Evolutionary conservation across 257 asterid species (phyloP).

Genomic region (Solanum bukasovii): DNA sequence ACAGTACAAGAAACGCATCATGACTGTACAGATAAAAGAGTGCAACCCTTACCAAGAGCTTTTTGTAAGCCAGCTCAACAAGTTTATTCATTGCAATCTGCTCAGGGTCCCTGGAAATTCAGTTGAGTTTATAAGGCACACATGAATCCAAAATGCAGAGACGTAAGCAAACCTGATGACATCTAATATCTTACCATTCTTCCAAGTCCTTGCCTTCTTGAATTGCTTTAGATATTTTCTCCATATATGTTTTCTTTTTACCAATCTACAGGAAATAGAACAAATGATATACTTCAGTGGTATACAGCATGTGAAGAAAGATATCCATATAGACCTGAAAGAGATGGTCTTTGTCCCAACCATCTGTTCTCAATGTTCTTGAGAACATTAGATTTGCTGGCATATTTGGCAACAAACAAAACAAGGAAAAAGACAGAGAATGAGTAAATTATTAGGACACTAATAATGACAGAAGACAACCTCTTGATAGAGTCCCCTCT

Average conservation of each 20-base stretch:
- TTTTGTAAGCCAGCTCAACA: constrained; percentile 71
- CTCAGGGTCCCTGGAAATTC: constrained; percentile 69
- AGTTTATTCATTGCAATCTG: constrained; percentile 73
- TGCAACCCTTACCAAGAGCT: constrained; percentile 52
- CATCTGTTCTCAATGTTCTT: neutral
- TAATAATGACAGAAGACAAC: constrained; percentile 21
- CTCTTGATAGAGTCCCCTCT: constrained; percentile 56
- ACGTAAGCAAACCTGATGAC: neutral
- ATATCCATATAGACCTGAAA: neutral
- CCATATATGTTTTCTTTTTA: constrained; percentile 55
- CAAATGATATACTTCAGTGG: neutral
- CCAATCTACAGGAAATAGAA: constrained; percentile 35
- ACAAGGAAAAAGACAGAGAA: neutral
- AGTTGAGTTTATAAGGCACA: neutral
- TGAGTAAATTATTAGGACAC: neutral
- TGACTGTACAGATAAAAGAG: neutral
- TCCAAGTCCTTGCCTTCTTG: constrained; percentile 41
- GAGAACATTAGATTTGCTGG: neutral
- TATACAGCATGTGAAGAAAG: neutral
- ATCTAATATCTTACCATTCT: constrained; percentile 41
- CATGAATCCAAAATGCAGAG: neutral
- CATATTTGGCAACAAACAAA: neutral
- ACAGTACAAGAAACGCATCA: neutral
- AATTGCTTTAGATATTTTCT: constrained; percentile 40
- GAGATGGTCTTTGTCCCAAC: neutral